phyloP scores from a whole-genome alignment of 2,329 filamentous ascomycete genomes.

The Lecanicillium sp. region DNA sequence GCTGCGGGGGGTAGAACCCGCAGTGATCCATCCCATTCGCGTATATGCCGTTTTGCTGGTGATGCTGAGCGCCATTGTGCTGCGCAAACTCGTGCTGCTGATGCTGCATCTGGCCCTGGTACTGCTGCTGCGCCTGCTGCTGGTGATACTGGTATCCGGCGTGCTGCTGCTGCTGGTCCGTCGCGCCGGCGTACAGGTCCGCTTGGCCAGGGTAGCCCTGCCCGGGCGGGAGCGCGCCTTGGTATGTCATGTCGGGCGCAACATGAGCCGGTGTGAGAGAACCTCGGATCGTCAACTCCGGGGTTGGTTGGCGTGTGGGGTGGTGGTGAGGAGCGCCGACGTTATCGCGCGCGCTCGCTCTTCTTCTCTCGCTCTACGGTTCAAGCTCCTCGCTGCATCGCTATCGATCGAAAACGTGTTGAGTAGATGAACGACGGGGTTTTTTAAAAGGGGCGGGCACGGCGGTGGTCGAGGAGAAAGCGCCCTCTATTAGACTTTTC shows the following conservation, averaged over 20 bases:
- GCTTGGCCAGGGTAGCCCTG: conserved; percentile 34
- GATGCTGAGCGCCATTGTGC: conserved; percentile 17
- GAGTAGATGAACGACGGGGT: no score
- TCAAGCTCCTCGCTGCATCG: conserved; percentile 10
- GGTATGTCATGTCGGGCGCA: conserved; percentile 29
- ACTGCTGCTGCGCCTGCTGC: conserved; percentile 22
- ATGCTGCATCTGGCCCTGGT: conserved; percentile 21
- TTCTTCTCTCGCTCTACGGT: background rate
- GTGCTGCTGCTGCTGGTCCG: conserved; percentile 24
- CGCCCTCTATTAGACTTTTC: no score
- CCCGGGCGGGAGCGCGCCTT: conserved; percentile 34
- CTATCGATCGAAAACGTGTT: no score
- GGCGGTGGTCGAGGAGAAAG: no score
- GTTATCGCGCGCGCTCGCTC: conserved; percentile 1
- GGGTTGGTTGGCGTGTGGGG: background rate
- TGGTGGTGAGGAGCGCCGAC: background rate
- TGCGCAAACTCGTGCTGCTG: conserved; percentile 20
- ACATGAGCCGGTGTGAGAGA: conserved; percentile 14
- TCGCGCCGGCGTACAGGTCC: conserved; percentile 19
- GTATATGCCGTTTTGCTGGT: conserved; percentile 21
- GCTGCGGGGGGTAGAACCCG: conserved; percentile 22
- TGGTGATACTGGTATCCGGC: conserved; percentile 21
- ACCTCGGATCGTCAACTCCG: conserved; percentile 1
- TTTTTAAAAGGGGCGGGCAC: no score
- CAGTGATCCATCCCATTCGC: conserved; percentile 15